phyloP scores from a whole-genome alignment of 2,329 filamentous ascomycete genomes.

The Fusarium guadeloupense region DNA sequence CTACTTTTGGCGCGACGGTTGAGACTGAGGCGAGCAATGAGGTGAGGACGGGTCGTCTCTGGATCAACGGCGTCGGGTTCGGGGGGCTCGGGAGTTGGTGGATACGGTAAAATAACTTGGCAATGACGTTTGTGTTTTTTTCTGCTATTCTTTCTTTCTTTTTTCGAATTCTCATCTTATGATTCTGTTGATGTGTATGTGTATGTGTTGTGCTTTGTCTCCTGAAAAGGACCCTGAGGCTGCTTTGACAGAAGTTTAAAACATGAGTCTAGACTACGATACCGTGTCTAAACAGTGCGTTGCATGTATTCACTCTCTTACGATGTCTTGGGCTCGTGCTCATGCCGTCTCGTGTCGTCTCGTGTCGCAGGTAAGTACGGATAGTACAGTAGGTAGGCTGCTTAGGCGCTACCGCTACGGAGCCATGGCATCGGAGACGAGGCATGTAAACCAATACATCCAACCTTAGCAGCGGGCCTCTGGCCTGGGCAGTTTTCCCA shows the following conservation, averaged over 20 bases:
- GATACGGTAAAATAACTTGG: too few relatives aligned
- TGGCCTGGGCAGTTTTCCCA: constrained; percentile 23
- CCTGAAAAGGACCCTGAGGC: background rate
- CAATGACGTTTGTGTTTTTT: constrained; percentile 43
- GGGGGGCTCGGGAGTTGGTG: constrained; percentile 42
- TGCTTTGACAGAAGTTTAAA: background rate
- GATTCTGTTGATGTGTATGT: background rate
- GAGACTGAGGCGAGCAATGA: background rate
- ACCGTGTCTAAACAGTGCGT: constrained; percentile 27
- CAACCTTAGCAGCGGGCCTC: constrained; percentile 22
- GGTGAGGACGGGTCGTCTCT: background rate
- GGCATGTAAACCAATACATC: constrained; percentile 17
- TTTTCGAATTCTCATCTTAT: background rate
- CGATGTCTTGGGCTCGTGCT: constrained; percentile 24
- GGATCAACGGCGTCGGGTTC: constrained; percentile 36
- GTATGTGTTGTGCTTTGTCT: background rate
- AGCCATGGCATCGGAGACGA: constrained; percentile 29
- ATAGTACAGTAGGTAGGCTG: constrained; percentile 3
- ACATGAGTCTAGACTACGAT: background rate
- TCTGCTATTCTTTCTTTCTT: constrained; percentile 5
- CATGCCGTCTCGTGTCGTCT: constrained; percentile 1
- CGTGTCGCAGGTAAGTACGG: constrained; percentile 19
- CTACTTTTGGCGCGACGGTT: constrained; percentile 24
- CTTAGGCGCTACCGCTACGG: constrained; percentile 20
- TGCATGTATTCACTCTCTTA: constrained; percentile 23